Conservation (phyloP, 345 rosid species). For the Gossypium bickii region DNA sequence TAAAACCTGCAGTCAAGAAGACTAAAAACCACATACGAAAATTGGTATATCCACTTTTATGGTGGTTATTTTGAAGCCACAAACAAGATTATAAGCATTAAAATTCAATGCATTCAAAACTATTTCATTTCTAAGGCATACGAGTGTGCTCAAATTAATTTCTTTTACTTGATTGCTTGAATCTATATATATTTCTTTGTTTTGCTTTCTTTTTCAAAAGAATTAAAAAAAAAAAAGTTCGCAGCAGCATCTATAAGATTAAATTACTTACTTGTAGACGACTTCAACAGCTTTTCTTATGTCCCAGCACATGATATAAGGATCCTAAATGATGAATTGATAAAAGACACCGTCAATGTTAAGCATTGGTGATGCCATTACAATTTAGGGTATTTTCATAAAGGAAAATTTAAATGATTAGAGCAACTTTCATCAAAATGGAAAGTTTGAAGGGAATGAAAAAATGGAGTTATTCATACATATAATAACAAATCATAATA, state of each 20-base stretch:
- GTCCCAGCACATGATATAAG: slow-evolving; percentile 95
- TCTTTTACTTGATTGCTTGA: not conserved
- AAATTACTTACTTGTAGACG: slow-evolving; percentile 72
- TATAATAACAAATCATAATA: not conserved
- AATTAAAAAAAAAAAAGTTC: not conserved
- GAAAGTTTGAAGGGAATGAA: not conserved
- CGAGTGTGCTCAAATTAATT: not conserved
- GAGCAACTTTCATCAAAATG: not conserved
- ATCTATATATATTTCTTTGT: not conserved
- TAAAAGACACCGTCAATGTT: not conserved
- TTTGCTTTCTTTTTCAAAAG: not conserved
- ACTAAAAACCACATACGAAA: not conserved
- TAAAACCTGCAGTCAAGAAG: not conserved
- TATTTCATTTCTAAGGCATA: not conserved
- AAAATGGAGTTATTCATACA: not conserved
- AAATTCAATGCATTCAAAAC: not conserved
- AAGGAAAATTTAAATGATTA: not conserved
- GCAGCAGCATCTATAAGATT: not conserved
- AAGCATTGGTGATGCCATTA: not conserved
- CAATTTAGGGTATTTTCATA: not conserved
- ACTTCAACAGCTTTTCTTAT: slow-evolving; percentile 78
- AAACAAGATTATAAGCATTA: not conserved
- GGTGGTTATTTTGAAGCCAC: not conserved
- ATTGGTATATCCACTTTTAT: not conserved
- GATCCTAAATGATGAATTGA: slow-evolving; percentile 51